Percentiles rank a stretch among this genome's conserved stretches.
phyloP scores from a whole-genome alignment of 139 green algal species.

The Marvania coccoides region DNA sequence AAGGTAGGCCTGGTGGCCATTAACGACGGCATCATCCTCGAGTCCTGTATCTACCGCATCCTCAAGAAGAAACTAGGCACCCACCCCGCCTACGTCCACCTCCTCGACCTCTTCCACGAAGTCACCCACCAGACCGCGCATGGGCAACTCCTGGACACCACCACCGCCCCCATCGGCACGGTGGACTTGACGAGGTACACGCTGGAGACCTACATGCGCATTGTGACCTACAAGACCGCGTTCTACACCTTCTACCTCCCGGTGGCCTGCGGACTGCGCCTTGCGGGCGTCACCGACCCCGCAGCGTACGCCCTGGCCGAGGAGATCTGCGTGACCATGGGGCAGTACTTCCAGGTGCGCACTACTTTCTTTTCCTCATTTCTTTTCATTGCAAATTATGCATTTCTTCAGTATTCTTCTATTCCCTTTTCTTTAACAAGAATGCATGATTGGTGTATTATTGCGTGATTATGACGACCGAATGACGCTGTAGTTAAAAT shows the following conservation, averaged over 20 bases:
- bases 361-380: too few species aligned
- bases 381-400: too few species aligned
- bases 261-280: conserved; percentile 80
- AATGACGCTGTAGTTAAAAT: too few species aligned
- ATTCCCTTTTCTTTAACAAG: too few species aligned
- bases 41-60: conserved; percentile 89
- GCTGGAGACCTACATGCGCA: conserved; percentile 84
- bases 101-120: conserved; percentile 97
- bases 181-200: conserved; percentile 79
- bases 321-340: conserved; percentile 83
- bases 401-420: too few species aligned
- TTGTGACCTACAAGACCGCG: conserved; percentile 93
- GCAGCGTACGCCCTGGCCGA: conserved; percentile 49
- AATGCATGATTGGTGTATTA: too few species aligned
- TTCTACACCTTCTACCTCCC: conserved; percentile 98
- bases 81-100: conserved; percentile 45
- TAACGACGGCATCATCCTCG: conserved; percentile 98
- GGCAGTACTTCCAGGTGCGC: conserved; percentile 82
- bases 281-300: conserved; percentile 62
- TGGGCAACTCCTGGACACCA: conserved; percentile 95
- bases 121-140: conserved; percentile 89
- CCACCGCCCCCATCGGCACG: conserved; percentile 79
- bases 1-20: conserved; percentile 84
- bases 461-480: too few species aligned
- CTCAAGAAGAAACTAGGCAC: conserved; percentile 71